A percentile compares a stretch with the other conserved stretches of the same genome.
These are phyloP conservation scores for Saccharomyces mikatae DNA, from an alignment of 805 yeast species.

Conservation along the genomic window DNA sequence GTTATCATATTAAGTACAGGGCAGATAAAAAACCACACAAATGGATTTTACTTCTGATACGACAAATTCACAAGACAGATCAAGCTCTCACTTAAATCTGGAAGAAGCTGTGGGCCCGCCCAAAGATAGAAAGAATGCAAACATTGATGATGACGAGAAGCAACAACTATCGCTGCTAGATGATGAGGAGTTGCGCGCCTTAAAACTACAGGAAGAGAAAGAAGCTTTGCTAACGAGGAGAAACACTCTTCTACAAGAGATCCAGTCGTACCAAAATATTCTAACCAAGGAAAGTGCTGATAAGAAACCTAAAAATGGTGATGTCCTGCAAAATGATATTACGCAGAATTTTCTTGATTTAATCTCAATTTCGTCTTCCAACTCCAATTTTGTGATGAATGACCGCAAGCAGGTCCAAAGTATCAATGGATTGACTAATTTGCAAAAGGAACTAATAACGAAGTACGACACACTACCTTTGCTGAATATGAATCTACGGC, in stretches of 20 bases:
- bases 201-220: constrained; percentile 16
- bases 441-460: constrained; percentile 14
- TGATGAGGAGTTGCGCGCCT: constrained; percentile 10
- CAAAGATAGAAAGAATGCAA: background rate
- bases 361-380: constrained; percentile 7
- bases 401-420: background rate
- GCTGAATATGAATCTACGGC: constrained; percentile 17
- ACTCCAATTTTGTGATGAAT: background rate
- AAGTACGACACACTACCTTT: constrained; percentile 26
- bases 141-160: background rate
- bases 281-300: background rate
- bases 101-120: background rate
- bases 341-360: constrained; percentile 6
- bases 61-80: constrained; percentile 1
- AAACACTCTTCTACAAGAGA: constrained; percentile 11
- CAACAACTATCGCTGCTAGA: constrained; percentile 4
- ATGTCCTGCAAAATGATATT: constrained; percentile 7
- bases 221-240: constrained; percentile 15
- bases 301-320: background rate
- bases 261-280: constrained; percentile 7
- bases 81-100: background rate
- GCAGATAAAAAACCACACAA: background rate
- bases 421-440: constrained; percentile 13
- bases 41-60: constrained; percentile 26
- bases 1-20: background rate